These are phyloP conservation scores for Neoarthrinium moseri DNA, from an alignment of 2,329 filamentous ascomycete genomes.

Conservation along the genomic window DNA sequence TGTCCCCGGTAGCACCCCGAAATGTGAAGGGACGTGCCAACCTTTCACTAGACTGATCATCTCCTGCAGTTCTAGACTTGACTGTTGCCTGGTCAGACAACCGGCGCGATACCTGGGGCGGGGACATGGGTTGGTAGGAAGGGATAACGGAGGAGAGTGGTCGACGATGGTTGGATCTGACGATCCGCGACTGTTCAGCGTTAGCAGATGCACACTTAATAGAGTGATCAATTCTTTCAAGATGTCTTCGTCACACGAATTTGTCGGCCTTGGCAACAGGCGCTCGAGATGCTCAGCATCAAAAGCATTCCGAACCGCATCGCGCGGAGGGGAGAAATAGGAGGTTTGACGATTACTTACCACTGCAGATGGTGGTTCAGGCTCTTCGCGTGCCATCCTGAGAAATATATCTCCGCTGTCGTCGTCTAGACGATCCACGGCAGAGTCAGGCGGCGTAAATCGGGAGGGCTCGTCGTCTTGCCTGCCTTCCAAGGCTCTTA, in stretches of 20 bases:
- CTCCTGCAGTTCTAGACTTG: slow-evolving; percentile 35
- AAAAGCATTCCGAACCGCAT: neutral
- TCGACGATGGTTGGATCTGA: slow-evolving; percentile 46
- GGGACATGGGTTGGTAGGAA: slow-evolving; percentile 46
- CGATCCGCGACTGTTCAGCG: slow-evolving; percentile 43
- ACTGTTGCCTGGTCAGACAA: slow-evolving; percentile 55
- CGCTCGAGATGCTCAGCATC: no score
- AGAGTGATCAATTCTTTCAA: no score
- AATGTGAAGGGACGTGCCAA: slow-evolving; percentile 42
- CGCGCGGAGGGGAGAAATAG: neutral
- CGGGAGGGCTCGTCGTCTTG: slow-evolving; percentile 34
- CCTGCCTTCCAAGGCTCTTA: slow-evolving; percentile 50
- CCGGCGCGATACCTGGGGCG: slow-evolving; percentile 49
- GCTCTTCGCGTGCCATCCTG: slow-evolving; percentile 55
- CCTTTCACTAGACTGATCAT: slow-evolving; percentile 41
- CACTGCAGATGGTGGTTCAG: slow-evolving; percentile 29
- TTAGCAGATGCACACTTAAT: no score
- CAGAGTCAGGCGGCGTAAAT: slow-evolving; percentile 40
- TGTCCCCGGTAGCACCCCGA: slow-evolving; percentile 41
- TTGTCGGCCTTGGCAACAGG: no score
- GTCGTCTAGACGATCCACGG: slow-evolving; percentile 40
- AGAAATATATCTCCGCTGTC: slow-evolving; percentile 60
- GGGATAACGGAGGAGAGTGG: slow-evolving; percentile 53
- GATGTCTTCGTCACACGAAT: no score
- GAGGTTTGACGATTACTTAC: slow-evolving; percentile 38